These are phyloP conservation scores for Musa itinerans DNA, from an alignment of 176 grass and related monocot genomes.

Conservation along the genomic window DNA sequence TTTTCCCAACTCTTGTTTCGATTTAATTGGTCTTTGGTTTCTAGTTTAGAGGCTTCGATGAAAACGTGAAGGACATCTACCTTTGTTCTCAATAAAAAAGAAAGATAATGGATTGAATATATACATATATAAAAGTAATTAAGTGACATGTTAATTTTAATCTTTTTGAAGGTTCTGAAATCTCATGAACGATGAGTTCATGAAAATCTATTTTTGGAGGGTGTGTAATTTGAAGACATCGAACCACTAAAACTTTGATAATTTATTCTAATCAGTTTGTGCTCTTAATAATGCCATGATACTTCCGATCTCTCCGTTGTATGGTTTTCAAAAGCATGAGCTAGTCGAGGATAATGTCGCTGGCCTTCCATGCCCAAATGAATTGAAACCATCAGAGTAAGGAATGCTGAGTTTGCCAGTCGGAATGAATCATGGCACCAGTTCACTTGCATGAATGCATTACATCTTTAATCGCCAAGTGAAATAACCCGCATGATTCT, in stretches of 20 bases:
- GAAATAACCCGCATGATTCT: too few relatives aligned
- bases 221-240: too few relatives aligned
- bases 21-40: too few relatives aligned
- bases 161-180: too few relatives aligned
- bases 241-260: too few relatives aligned
- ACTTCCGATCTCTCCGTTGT: background rate
- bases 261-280: too few relatives aligned
- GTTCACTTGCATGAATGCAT: background rate
- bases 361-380: background rate
- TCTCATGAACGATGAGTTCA: too few relatives aligned
- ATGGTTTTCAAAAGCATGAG: background rate
- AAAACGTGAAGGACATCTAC: background rate
- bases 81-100: background rate
- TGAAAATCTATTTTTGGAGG: too few relatives aligned
- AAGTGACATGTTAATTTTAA: too few relatives aligned
- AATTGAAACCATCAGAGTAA: background rate
- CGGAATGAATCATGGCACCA: background rate
- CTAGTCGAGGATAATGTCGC: background rate
- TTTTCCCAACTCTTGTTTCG: background rate
- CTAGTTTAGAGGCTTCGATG: background rate
- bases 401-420: background rate
- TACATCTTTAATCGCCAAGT: too few relatives aligned
- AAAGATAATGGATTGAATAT: too few relatives aligned
- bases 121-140: too few relatives aligned
- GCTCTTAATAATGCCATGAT: background rate